Evolutionary conservation across 106 monocot species (phyloP).

Genomic region (Posidonia australis): DNA sequence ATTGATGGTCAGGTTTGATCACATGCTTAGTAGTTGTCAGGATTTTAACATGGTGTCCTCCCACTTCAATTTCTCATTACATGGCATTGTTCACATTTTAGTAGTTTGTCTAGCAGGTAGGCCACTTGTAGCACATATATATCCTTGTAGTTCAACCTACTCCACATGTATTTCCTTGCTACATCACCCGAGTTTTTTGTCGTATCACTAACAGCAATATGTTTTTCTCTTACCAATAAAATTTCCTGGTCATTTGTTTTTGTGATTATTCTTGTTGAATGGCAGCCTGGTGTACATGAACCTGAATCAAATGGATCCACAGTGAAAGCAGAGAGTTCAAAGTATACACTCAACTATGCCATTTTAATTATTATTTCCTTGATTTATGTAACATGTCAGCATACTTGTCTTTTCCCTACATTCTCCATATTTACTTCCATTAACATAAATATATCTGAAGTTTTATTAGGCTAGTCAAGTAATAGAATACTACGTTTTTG

Average conservation of each 20-base stretch:
- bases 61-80: neutral
- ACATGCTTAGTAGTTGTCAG: neutral
- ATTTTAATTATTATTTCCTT: neutral
- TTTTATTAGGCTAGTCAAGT: no score
- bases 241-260: neutral
- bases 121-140: neutral
- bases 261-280: conserved; percentile 16
- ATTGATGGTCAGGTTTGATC: no score
- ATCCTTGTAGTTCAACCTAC: neutral
- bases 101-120: neutral
- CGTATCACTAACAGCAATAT: no score
- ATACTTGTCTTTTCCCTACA: neutral
- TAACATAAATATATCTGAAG: no score
- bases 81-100: neutral
- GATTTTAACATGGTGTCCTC: neutral
- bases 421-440: no score
- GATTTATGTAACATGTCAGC: neutral
- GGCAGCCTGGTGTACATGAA: conserved; percentile 50
- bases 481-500: no score
- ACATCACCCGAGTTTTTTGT: no score
- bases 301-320: conserved; percentile 46
- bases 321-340: conserved; percentile 67
- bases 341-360: conserved; percentile 38
- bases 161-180: neutral
- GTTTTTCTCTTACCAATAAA: no score